Evolutionary conservation across 352 stramenopile species (phyloP).

Genomic region (Globisporangium carolinianum): DNA sequence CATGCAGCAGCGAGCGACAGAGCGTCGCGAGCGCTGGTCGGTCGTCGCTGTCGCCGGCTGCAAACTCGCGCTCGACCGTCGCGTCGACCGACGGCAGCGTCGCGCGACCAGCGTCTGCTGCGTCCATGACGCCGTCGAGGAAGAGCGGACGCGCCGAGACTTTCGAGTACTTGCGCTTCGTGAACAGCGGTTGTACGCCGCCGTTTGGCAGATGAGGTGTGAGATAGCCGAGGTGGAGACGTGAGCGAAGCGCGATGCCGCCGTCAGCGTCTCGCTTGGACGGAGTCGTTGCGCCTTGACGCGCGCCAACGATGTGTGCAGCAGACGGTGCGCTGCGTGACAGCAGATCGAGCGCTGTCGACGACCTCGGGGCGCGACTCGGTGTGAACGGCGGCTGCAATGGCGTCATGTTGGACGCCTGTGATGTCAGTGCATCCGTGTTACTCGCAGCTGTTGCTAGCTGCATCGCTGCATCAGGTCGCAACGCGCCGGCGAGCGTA

Average conservation of each 20-base stretch:
- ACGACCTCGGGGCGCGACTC: slow-evolving; percentile 3
- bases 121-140: slow-evolving; percentile 30
- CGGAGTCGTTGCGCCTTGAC: slow-evolving; percentile 9
- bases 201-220: no score
- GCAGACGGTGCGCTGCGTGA: slow-evolving; percentile 45
- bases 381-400: slow-evolving; percentile 6
- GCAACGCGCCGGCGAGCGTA: slow-evolving; percentile 3
- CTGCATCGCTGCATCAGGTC: not conserved
- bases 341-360: slow-evolving; percentile 37
- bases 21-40: slow-evolving; percentile 29
- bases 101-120: not conserved
- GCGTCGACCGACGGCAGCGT: slow-evolving; percentile 29
- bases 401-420: not conserved
- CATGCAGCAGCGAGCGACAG: slow-evolving; percentile 47
- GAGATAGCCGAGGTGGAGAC: no score
- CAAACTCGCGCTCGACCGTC: slow-evolving; percentile 30
- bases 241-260: no score
- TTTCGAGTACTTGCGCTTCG: slow-evolving; percentile 39
- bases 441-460: no score
- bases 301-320: slow-evolving; percentile 3
- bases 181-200: slow-evolving; percentile 11
- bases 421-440: no score
- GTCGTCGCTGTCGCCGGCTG: slow-evolving; percentile 2
- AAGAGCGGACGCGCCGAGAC: slow-evolving; percentile 24
- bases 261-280: slow-evolving; percentile 20